phyloP scores from a whole-genome alignment of 169 alveolate species.

The Eimeria necatrix region DNA sequence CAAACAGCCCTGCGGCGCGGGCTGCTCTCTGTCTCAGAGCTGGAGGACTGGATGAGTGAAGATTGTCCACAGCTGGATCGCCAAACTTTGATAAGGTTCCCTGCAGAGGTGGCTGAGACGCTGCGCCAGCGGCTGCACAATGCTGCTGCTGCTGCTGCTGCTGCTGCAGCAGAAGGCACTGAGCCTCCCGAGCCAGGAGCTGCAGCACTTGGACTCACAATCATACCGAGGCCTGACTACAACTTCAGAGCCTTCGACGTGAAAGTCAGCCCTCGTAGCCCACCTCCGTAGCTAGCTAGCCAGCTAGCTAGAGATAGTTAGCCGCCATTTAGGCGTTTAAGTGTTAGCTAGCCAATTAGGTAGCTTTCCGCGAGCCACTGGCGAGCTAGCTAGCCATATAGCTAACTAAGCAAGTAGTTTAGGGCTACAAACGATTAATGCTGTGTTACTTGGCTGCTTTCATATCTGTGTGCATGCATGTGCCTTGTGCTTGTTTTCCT shows the following conservation, averaged over 20 bases:
- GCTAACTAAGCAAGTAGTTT: not conserved
- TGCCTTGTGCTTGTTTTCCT: too few species aligned
- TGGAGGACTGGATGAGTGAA: slow-evolving; percentile 78
- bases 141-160: slow-evolving; percentile 37
- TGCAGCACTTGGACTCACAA: slow-evolving; percentile 70
- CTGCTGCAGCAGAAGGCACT: slow-evolving; percentile 45
- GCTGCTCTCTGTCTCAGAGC: slow-evolving; percentile 73
- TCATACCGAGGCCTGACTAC: slow-evolving; percentile 67
- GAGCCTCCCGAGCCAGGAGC: slow-evolving; percentile 44
- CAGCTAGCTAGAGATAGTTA: slow-evolving; percentile 30
- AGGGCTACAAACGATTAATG: too few species aligned
- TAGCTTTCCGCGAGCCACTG: not conserved
- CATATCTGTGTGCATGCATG: too few species aligned
- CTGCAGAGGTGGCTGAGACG: slow-evolving; percentile 77
- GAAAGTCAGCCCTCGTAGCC: not conserved
- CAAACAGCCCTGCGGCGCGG: slow-evolving; percentile 78
- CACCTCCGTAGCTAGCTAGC: not conserved
- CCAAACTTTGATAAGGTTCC: slow-evolving; percentile 81
- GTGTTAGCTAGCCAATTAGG: not conserved
- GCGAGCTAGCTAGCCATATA: not conserved
- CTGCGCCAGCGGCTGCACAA: slow-evolving; percentile 78
- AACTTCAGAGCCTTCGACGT: slow-evolving; percentile 66
- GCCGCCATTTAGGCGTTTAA: not conserved
- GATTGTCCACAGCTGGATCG: slow-evolving; percentile 80
- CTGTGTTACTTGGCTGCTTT: too few species aligned